Percentiles rank a stretch among this genome's conserved stretches.
These are phyloP conservation scores for Mangifera indica DNA, from an alignment of 345 rosid genomes.

Conservation along the genomic window DNA sequence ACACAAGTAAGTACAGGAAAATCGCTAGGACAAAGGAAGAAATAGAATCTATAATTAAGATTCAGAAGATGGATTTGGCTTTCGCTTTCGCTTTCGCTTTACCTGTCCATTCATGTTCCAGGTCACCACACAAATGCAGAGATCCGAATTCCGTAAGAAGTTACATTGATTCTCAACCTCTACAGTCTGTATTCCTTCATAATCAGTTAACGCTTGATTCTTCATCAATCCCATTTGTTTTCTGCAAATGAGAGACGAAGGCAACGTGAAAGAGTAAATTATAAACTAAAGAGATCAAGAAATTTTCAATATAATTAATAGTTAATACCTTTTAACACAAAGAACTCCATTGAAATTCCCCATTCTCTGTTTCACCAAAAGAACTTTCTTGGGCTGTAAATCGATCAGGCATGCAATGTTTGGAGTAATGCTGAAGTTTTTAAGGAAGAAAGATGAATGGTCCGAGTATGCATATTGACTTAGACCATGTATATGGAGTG, in stretches of 20 bases:
- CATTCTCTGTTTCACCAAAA: conserved; percentile 20
- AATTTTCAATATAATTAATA: background rate
- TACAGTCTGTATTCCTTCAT: conserved; percentile 55
- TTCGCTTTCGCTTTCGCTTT: background rate
- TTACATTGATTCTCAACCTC: conserved; percentile 36
- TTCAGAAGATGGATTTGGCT: background rate
- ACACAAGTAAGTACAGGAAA: background rate
- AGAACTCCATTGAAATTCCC: conserved; percentile 31
- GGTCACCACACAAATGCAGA: conserved; percentile 64
- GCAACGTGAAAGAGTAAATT: too few relatives aligned
- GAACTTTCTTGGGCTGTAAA: background rate
- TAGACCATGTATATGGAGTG: background rate
- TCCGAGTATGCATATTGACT: background rate
- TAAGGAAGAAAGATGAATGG: background rate
- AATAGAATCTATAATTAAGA: background rate
- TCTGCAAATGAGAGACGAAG: conserved; percentile 9
- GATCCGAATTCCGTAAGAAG: conserved; percentile 48
- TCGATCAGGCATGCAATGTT: background rate
- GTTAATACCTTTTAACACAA: conserved; percentile 22
- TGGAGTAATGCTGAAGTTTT: background rate
- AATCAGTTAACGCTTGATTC: background rate
- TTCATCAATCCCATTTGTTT: conserved; percentile 17
- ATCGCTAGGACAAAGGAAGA: background rate
- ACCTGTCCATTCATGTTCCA: conserved; percentile 91
- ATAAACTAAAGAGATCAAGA: background rate